Percentiles rank a stretch among this genome's conserved stretches.
phyloP scores from a whole-genome alignment of 768 basidiomycete species.

The Fomitopsis serialis region DNA sequence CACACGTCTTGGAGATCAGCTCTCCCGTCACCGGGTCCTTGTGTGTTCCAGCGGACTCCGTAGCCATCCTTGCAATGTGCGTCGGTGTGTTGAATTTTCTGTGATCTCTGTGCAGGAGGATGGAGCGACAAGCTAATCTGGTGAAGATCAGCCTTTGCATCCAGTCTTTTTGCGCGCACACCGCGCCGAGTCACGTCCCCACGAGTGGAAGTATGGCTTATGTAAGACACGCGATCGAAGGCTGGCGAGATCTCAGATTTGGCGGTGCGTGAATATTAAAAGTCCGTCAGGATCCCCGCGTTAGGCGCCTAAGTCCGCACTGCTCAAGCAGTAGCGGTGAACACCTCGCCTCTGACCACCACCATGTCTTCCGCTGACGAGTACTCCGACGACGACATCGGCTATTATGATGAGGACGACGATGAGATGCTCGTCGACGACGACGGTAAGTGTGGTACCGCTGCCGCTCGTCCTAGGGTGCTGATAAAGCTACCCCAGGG shows the following conservation, averaged over 20 bases:
- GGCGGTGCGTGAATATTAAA: neutral
- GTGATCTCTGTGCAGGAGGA: slow-evolving; percentile 4
- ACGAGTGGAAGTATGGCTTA: neutral
- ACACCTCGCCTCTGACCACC: neutral
- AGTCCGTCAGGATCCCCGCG: neutral
- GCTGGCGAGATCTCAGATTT: neutral
- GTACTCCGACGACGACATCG: slow-evolving; percentile 60
- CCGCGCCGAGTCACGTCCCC: slow-evolving; percentile 2
- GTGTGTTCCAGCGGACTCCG: slow-evolving; percentile 34
- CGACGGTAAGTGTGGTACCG: slow-evolving; percentile 34
- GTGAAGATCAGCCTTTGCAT: slow-evolving; percentile 25
- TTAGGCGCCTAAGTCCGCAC: neutral
- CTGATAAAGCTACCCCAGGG: slow-evolving; percentile 24
- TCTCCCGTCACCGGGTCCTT: slow-evolving; percentile 91
- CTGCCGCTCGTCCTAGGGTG: slow-evolving; percentile 16
- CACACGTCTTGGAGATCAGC: slow-evolving; percentile 93
- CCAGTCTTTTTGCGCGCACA: slow-evolving; percentile 10
- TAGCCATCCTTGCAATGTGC: slow-evolving; percentile 29
- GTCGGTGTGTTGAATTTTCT: slow-evolving; percentile 4
- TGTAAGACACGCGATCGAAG: neutral
- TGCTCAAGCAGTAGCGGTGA: neutral
- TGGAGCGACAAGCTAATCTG: slow-evolving; percentile 8
- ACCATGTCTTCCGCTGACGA: slow-evolving; percentile 64
- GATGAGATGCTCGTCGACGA: slow-evolving; percentile 58
- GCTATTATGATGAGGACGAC: slow-evolving; percentile 69